phyloP scores from a whole-genome alignment of 2,329 filamentous ascomycete genomes.

The Ploettnerulaceae sp. region DNA sequence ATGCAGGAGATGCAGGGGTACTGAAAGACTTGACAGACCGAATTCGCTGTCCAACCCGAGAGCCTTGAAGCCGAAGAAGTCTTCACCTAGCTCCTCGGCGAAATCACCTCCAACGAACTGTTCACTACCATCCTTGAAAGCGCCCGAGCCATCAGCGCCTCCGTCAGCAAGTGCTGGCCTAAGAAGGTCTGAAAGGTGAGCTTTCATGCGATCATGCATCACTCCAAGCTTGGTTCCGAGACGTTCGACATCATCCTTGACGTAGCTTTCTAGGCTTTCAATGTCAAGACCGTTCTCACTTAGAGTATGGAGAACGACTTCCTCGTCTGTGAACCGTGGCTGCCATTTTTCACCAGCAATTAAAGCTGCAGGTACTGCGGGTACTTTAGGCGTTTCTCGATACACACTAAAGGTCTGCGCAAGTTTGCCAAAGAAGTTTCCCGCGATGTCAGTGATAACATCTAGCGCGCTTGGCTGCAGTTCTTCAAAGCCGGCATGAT shows the following conservation, averaged over 20 bases:
- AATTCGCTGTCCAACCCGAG: conserved; percentile 89
- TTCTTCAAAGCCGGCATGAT: conserved; percentile 94
- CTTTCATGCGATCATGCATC: conserved; percentile 93
- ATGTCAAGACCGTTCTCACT: conserved; percentile 80
- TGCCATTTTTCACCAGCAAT: conserved; percentile 45
- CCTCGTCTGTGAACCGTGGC: conserved; percentile 72
- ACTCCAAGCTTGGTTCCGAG: conserved; percentile 71
- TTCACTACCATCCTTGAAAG: conserved; percentile 94
- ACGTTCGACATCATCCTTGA: conserved; percentile 89
- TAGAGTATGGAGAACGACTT: conserved; percentile 81
- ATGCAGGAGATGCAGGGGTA: conserved; percentile 90
- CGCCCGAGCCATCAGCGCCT: conserved; percentile 77
- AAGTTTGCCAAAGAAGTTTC: conserved; percentile 84
- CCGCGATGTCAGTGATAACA: conserved; percentile 80
- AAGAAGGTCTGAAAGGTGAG: conserved; percentile 85
- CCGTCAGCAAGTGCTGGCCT: conserved; percentile 81
- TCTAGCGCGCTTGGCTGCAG: conserved; percentile 93
- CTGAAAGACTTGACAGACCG: conserved; percentile 79
- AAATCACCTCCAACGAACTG: conserved; percentile 97
- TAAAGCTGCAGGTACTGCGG: conserved; percentile 41
- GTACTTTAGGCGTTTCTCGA: conserved; percentile 73
- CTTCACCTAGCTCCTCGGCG: conserved; percentile 93
- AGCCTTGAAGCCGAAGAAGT: conserved; percentile 98
- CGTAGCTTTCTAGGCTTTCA: conserved; percentile 76
- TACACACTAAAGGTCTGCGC: conserved; percentile 76